These are phyloP conservation scores for Aureobasidium musti DNA, from an alignment of 2,329 filamentous ascomycete genomes.

Conservation along the genomic window DNA sequence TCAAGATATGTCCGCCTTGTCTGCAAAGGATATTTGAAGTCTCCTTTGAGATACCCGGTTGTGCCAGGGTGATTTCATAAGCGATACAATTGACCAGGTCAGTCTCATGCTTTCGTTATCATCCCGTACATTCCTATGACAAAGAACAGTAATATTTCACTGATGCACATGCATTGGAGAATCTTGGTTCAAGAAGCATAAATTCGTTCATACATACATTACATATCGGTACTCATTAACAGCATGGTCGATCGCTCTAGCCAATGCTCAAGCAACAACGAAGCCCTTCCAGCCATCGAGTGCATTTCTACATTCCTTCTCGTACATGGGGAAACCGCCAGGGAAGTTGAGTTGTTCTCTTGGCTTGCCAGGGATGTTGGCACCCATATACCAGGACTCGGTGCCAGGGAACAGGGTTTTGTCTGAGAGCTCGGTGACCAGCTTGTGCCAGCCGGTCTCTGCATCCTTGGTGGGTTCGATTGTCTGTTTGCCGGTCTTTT, in stretches of 20 bases:
- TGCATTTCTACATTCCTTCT: conserved; percentile 44
- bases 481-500: conserved; percentile 43
- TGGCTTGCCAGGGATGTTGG: conserved; percentile 51
- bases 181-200: background rate
- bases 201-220: conserved; percentile 20
- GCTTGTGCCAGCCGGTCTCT: conserved; percentile 47
- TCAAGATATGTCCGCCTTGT: no score
- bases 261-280: conserved; percentile 17
- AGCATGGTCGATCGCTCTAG: background rate
- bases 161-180: background rate
- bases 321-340: conserved; percentile 47
- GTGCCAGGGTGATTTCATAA: background rate
- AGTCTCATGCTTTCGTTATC: background rate
- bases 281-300: conserved; percentile 42
- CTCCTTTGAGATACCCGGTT: no score
- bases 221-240: conserved; percentile 9
- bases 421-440: conserved; percentile 46
- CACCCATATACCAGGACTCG: conserved; percentile 49
- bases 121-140: background rate
- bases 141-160: background rate
- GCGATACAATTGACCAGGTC: background rate
- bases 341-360: conserved; percentile 50
- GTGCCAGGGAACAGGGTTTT: conserved; percentile 48
- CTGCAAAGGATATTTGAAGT: no score
- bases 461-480: conserved; percentile 47